Percentiles rank a stretch among this genome's conserved stretches.
Conservation (phyloP, 306 rosid genomes). For the Senna siamea region DNA sequence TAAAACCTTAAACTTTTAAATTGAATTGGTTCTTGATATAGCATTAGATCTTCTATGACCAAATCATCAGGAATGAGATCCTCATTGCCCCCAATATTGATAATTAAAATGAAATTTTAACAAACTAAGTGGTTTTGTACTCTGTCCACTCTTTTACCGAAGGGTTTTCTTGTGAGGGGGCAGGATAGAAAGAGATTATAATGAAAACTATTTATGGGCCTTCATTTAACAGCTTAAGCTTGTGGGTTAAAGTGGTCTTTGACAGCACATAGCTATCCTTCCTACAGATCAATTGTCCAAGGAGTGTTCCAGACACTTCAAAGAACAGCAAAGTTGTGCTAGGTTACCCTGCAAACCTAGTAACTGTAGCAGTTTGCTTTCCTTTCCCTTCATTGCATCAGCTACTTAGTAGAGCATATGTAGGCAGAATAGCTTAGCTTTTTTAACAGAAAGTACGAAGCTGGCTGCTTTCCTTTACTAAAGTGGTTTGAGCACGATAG, state of each 20-base stretch:
- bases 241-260: too few relatives aligned
- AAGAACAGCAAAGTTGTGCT: background rate
- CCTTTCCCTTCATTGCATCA: background rate
- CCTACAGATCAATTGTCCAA: background rate
- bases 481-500: background rate
- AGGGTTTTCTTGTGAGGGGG: background rate
- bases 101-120: too few relatives aligned
- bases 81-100: too few relatives aligned
- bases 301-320: background rate
- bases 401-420: background rate
- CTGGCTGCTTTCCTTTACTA: constrained; percentile 7
- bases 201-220: too few relatives aligned
- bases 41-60: too few relatives aligned
- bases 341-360: background rate
- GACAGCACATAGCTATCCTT: too few relatives aligned
- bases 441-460: background rate
- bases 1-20: too few relatives aligned
- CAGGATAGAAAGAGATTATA: background rate
- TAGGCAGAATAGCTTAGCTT: background rate
- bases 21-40: too few relatives aligned
- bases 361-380: background rate
- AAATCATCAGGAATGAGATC: too few relatives aligned
- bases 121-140: too few relatives aligned
- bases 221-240: too few relatives aligned
- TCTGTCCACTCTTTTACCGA: too few relatives aligned